phyloP scores from a whole-genome alignment of 306 rosid species.

The Cucurbita ficifolia region DNA sequence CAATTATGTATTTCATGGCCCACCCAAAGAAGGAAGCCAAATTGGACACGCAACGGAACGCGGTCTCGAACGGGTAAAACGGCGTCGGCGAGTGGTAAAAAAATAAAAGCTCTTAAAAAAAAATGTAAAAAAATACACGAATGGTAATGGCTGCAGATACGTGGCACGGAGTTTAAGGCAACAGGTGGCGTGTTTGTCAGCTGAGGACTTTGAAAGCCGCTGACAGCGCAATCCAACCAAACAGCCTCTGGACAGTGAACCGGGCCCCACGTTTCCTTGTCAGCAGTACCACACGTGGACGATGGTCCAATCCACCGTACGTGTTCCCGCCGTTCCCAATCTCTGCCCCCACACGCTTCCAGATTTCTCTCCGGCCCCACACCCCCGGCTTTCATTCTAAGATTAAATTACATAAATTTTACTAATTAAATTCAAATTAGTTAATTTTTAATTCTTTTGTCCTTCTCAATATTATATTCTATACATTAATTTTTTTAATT shows the following conservation, averaged over 20 bases:
- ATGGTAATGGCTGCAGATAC: slow-evolving; percentile 11
- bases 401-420: too few species aligned
- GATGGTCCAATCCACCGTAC: neutral
- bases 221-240: neutral
- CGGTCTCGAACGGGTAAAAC: too few species aligned
- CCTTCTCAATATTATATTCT: too few species aligned
- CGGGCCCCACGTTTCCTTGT: neutral
- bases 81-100: too few species aligned
- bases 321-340: neutral
- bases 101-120: too few species aligned
- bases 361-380: neutral
- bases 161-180: slow-evolving; percentile 5
- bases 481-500: too few species aligned
- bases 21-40: too few species aligned
- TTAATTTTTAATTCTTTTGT: too few species aligned
- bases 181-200: slow-evolving; percentile 1
- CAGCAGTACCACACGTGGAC: slow-evolving; percentile 4
- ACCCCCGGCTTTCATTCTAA: neutral
- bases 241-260: neutral
- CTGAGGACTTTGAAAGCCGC: neutral
- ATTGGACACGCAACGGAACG: too few species aligned
- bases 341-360: slow-evolving; percentile 5
- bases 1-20: too few species aligned
- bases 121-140: neutral
- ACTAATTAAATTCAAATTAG: too few species aligned